Conservation (phyloP, 108 stramenopile species). For the Cyclotella sp. region DNA sequence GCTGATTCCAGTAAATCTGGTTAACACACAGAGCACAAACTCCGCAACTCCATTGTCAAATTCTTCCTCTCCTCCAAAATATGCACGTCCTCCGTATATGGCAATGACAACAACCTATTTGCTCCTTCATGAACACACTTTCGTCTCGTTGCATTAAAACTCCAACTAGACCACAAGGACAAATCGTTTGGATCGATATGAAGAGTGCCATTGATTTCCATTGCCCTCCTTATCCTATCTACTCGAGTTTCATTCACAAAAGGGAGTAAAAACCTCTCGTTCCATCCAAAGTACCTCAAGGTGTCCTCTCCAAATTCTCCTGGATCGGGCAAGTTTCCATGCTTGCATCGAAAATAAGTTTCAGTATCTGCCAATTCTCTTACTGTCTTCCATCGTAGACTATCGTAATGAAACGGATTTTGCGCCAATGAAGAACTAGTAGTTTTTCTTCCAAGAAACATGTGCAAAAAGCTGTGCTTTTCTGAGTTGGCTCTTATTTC, state of each 20-base stretch:
- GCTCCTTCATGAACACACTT: constrained; percentile 42
- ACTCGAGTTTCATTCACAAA: constrained; percentile 45
- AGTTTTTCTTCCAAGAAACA: neutral
- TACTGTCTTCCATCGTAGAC: constrained; percentile 33
- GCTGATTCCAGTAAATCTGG: neutral
- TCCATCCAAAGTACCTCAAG: constrained; percentile 47
- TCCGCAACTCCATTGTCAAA: constrained; percentile 11
- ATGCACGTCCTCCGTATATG: constrained; percentile 25
- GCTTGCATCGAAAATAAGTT: constrained; percentile 46
- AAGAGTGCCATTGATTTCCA: neutral
- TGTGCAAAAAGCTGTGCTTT: neutral
- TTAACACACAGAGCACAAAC: constrained; percentile 39
- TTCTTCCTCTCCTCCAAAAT: constrained; percentile 31
- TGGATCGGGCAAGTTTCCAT: constrained; percentile 48
- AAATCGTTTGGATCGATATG: constrained; percentile 3
- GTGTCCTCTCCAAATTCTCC: constrained; percentile 43
- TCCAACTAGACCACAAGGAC: constrained; percentile 44
- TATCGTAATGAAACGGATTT: constrained; percentile 44
- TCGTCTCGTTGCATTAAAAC: constrained; percentile 47
- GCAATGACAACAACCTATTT: constrained; percentile 41
- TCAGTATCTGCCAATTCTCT: constrained; percentile 35
- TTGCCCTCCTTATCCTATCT: constrained; percentile 4
- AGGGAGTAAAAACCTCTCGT: constrained; percentile 43
- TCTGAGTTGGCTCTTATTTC: neutral
- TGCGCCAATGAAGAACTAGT: neutral